These are phyloP conservation scores for Plasmodium falciparum DNA, from an alignment of 169 alveolate genomes.

Conservation along the genomic window DNA sequence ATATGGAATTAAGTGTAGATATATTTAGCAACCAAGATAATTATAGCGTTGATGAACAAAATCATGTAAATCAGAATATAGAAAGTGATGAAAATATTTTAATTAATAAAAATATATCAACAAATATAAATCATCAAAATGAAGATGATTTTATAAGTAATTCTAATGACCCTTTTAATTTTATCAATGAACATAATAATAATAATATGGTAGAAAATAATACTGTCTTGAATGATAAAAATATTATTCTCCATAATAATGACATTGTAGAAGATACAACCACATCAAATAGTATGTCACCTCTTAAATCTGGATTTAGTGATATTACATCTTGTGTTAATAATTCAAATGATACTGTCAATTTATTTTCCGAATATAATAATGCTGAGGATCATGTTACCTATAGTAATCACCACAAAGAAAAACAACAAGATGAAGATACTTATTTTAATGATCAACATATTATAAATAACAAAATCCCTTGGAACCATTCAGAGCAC, in stretches of 20 bases:
- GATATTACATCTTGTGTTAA: not conserved
- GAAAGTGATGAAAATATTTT: not conserved
- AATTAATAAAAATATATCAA: not conserved
- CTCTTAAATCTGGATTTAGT: not conserved
- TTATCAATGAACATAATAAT: not conserved
- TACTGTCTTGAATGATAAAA: not conserved
- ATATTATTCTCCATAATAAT: not conserved
- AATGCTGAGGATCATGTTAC: slow-evolving; percentile 65
- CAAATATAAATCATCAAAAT: slow-evolving; percentile 6
- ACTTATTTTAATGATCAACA: slow-evolving; percentile 1
- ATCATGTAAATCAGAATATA: not conserved
- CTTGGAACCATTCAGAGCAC: slow-evolving; percentile 1
- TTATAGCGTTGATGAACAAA: not conserved
- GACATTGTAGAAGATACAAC: not conserved
- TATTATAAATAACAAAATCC: slow-evolving; percentile 10
- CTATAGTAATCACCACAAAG: slow-evolving; percentile 9
- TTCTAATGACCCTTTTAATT: not conserved
- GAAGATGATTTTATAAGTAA: not conserved
- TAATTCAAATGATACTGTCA: not conserved
- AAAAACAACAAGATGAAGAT: not conserved
- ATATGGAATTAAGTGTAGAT: not conserved
- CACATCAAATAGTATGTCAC: not conserved
- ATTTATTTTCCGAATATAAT: slow-evolving; percentile 48
- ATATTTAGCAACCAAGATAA: slow-evolving; percentile 12
- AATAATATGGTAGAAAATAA: not conserved